Evolutionary conservation across 768 basidiomycete genomes (phyloP).

Genomic region (Boletus barrowsii): DNA sequence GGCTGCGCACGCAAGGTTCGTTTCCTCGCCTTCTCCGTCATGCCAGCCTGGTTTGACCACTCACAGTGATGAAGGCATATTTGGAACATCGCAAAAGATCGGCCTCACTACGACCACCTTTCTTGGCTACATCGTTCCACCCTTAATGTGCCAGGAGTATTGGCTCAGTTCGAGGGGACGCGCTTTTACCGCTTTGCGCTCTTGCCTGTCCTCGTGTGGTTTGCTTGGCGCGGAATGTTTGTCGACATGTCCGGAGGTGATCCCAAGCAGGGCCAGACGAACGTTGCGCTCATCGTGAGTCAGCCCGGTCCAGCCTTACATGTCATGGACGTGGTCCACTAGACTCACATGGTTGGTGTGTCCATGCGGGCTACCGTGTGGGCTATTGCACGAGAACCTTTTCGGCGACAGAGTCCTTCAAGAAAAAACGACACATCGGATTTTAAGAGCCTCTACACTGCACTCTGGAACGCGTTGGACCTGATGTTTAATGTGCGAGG

Average conservation of each 20-base stretch:
- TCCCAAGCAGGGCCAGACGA: constrained; percentile 6
- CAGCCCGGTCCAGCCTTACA: neutral
- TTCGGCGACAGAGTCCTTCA: constrained; percentile 3
- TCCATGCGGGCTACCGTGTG: constrained; percentile 12
- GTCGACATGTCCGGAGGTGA: constrained; percentile 26
- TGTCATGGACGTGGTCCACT: neutral
- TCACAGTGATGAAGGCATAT: neutral
- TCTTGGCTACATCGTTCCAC: constrained; percentile 38
- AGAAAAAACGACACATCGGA: neutral
- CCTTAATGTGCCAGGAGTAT: constrained; percentile 46
- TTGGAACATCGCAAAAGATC: constrained; percentile 6
- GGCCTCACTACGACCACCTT: constrained; percentile 22
- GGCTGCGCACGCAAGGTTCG: neutral
- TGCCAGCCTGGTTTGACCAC: neutral
- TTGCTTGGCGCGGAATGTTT: constrained; percentile 37
- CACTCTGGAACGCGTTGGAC: constrained; percentile 26
- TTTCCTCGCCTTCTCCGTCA: neutral
- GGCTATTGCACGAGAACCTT: constrained; percentile 14
- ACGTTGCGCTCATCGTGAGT: constrained; percentile 20
- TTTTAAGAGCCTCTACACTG: constrained; percentile 3
- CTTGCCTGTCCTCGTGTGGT: constrained; percentile 46
- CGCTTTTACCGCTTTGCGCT: constrained; percentile 42
- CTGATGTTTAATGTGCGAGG: constrained; percentile 21
- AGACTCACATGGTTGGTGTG: constrained; percentile 12
- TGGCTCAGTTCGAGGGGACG: constrained; percentile 48